Evolutionary conservation across 2,329 filamentous ascomycete genomes (phyloP).

Genomic region (Cladosporium oxysporum): DNA sequence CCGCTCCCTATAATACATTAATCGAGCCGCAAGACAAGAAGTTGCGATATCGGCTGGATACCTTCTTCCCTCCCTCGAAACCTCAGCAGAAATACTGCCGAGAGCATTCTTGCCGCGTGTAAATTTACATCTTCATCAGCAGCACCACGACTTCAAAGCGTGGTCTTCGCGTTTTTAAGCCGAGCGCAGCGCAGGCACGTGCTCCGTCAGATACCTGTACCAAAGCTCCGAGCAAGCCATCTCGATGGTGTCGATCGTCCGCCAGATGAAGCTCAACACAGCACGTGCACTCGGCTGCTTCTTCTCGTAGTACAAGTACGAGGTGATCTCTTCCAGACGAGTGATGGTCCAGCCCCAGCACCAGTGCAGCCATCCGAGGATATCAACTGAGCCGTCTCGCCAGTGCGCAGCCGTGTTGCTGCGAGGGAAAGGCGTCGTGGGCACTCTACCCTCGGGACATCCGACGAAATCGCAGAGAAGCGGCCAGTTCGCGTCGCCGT

Average conservation of each 20-base stretch:
- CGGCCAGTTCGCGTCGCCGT: slow-evolving; percentile 30
- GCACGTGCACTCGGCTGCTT: slow-evolving; percentile 24
- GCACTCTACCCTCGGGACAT: slow-evolving; percentile 25
- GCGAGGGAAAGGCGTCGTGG: slow-evolving; percentile 26
- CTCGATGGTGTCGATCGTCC: slow-evolving; percentile 29
- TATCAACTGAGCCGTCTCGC: slow-evolving; percentile 26
- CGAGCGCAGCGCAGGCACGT: neutral
- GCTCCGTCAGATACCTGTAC: slow-evolving; percentile 18
- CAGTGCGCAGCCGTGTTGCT: slow-evolving; percentile 33
- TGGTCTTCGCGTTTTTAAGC: neutral
- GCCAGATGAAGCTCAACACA: slow-evolving; percentile 28
- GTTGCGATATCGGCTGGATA: neutral
- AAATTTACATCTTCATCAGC: neutral
- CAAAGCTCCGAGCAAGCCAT: slow-evolving; percentile 32
- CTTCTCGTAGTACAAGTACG: slow-evolving; percentile 29
- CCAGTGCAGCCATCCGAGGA: slow-evolving; percentile 28
- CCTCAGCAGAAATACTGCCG: no score
- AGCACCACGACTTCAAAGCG: neutral
- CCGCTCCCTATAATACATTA: neutral
- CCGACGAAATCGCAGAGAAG: slow-evolving; percentile 27
- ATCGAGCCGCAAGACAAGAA: neutral
- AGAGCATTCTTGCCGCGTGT: neutral
- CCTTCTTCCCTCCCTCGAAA: neutral
- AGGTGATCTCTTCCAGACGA: slow-evolving; percentile 30
- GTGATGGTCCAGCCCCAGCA: slow-evolving; percentile 34